A percentile compares a stretch with the other conserved stretches of the same genome.
Conservation (phyloP, 306 rosid genomes). For the Acacia confusa region DNA sequence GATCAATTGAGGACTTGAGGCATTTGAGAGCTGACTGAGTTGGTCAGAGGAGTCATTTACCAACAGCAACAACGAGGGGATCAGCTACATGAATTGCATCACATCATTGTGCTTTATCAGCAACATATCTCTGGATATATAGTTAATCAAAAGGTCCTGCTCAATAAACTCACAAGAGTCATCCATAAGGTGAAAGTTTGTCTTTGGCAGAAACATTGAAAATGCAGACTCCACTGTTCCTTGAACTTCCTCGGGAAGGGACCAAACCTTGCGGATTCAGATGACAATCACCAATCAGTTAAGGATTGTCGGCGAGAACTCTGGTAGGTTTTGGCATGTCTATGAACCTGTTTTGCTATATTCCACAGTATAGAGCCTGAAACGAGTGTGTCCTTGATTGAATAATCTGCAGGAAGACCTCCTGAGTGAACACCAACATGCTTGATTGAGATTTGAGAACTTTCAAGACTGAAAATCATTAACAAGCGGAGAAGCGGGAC, state of each 20-base stretch:
- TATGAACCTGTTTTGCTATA: not conserved
- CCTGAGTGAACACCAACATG: not conserved
- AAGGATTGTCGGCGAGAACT: not conserved
- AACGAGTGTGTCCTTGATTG: not conserved
- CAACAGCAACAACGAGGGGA: no score
- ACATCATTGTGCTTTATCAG: no score
- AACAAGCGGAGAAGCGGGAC: constrained; percentile 34
- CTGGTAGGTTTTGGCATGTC: not conserved
- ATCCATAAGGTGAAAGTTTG: constrained; percentile 17
- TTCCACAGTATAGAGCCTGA: not conserved
- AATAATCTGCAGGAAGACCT: constrained; percentile 25
- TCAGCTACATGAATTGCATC: no score
- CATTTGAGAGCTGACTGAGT: not conserved
- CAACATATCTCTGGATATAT: no score
- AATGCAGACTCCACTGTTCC: not conserved
- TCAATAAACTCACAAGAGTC: not conserved
- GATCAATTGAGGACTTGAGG: not conserved
- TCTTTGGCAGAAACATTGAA: not conserved
- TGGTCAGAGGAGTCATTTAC: no score
- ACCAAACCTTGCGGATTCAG: not conserved
- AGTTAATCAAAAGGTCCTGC: no score
- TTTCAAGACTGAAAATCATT: constrained; percentile 17
- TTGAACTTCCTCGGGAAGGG: constrained; percentile 3
- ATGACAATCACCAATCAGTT: not conserved
- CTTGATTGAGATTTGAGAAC: constrained; percentile 7